phyloP scores from a whole-genome alignment of 305 asterid genomes.

The Caryopteris hybrid region DNA sequence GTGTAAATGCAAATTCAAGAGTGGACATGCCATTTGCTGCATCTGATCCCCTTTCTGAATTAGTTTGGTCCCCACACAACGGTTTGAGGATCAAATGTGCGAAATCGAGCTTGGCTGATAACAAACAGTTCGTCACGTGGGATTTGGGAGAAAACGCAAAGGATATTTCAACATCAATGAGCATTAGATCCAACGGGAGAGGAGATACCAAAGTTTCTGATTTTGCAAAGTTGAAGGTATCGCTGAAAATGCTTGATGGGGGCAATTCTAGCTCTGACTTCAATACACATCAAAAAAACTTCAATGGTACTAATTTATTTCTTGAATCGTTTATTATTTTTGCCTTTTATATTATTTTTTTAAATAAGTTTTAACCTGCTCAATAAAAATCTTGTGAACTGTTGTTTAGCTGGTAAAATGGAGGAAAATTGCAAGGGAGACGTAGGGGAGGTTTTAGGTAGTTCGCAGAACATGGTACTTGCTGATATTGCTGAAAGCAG shows the following conservation, averaged over 20 bases:
- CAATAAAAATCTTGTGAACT: slow-evolving; percentile 6
- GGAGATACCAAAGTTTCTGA: slow-evolving; percentile 24
- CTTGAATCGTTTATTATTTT: not conserved
- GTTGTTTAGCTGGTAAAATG: slow-evolving; percentile 29
- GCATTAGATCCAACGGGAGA: slow-evolving; percentile 25
- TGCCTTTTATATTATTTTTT: not conserved
- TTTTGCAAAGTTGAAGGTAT: slow-evolving; percentile 22
- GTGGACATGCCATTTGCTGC: slow-evolving; percentile 48
- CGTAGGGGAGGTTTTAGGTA: slow-evolving; percentile 20
- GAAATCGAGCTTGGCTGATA: slow-evolving; percentile 29
- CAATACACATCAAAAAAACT: slow-evolving; percentile 1
- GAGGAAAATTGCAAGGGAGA: slow-evolving; percentile 12
- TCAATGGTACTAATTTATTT: slow-evolving; percentile 21
- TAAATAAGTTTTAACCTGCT: not conserved
- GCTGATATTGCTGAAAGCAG: slow-evolving; percentile 23
- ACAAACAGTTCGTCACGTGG: slow-evolving; percentile 39
- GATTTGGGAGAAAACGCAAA: slow-evolving; percentile 33
- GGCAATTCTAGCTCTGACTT: slow-evolving; percentile 10
- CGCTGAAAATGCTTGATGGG: slow-evolving; percentile 8
- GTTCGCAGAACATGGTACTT: slow-evolving; percentile 14
- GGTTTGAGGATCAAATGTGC: slow-evolving; percentile 73
- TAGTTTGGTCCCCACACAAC: slow-evolving; percentile 73
- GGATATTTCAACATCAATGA: slow-evolving; percentile 27
- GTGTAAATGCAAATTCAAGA: slow-evolving; percentile 75
- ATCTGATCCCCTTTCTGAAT: slow-evolving; percentile 69